Evolutionary conservation across 257 asterid genomes (phyloP).

Genomic region (Solanum rostratum): DNA sequence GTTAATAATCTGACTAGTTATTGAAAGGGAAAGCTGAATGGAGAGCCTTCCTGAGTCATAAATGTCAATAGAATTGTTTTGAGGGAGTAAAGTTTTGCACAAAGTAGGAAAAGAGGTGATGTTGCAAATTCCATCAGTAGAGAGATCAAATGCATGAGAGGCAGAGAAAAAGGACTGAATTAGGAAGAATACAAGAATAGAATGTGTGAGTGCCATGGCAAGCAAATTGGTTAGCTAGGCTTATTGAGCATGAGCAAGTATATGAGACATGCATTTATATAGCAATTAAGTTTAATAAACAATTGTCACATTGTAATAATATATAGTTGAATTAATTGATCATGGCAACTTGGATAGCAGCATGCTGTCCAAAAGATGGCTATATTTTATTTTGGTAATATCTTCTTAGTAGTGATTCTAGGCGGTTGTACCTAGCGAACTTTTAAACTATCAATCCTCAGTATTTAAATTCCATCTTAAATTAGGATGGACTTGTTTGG

Average conservation of each 20-base stretch:
- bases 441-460: neutral
- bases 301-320: neutral
- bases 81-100: slow-evolving; percentile 5
- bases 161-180: neutral
- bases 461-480: neutral
- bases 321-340: neutral
- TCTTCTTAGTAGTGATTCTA: neutral
- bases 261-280: neutral
- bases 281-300: neutral
- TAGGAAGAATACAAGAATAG: neutral
- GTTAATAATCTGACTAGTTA: neutral
- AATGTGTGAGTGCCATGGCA: neutral
- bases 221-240: neutral
- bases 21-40: slow-evolving; percentile 6
- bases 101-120: slow-evolving; percentile 11
- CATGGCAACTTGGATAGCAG: neutral
- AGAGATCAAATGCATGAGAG: neutral
- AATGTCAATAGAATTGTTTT: slow-evolving; percentile 9
- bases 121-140: slow-evolving; percentile 8
- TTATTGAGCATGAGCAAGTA: neutral
- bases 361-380: neutral
- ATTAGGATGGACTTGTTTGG: neutral
- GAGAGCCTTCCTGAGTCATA: slow-evolving; percentile 10
- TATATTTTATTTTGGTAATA: neutral
- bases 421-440: neutral